Evolutionary conservation across 2,329 filamentous ascomycete genomes (phyloP), one percentile per base, ranked within the genome.

Genomic region (Botrytis cinerea): DNA sequence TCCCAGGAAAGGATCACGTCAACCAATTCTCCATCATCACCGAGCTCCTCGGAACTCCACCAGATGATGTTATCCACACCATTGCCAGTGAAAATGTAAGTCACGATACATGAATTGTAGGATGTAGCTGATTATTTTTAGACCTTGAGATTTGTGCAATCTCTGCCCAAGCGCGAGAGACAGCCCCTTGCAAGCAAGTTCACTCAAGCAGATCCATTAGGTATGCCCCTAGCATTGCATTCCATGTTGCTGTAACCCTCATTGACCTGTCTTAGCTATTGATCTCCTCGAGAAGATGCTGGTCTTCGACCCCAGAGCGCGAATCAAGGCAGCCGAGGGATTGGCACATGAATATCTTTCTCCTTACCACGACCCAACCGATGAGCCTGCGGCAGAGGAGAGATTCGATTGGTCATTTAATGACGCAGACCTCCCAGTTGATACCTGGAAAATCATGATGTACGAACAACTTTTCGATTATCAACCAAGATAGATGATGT

Each of bases 371-470:
- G 96, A 99, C 82, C 95, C 96, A 14, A 96, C 93, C 62, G 96
- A 99, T 81, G 96, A 99, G 86, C 96, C 96, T 1, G 91, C 94
- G 25, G 93, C 96, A 35, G 93, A 97, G 75, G 95, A 98, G 86
- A 98, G 97, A 85, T 99, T 99, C 80, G 96, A 99, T 82, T 99
- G 96, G 96, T 98, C 95, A 71, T 99, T 99, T 85, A 98, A 98
- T 83, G 96, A 99, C 80, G 96, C 95, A 66, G 96, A 99, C 81
- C 86, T 99, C 73, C 95, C 96, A 0, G 95, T 98, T 69, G 96
- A 99, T 82, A 97, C 95, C n/a, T 99, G 96, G 96, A 99, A 99
- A 86, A 98, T 99, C 82, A 99, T 98, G 96, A 99, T 99, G 96
- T 97, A 87, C 81, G 92, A 79, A 75, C 79, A 80, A 80, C 77